Evolutionary conservation across 2,329 filamentous ascomycete genomes (phyloP).

Genomic region (Cadophora sp.): DNA sequence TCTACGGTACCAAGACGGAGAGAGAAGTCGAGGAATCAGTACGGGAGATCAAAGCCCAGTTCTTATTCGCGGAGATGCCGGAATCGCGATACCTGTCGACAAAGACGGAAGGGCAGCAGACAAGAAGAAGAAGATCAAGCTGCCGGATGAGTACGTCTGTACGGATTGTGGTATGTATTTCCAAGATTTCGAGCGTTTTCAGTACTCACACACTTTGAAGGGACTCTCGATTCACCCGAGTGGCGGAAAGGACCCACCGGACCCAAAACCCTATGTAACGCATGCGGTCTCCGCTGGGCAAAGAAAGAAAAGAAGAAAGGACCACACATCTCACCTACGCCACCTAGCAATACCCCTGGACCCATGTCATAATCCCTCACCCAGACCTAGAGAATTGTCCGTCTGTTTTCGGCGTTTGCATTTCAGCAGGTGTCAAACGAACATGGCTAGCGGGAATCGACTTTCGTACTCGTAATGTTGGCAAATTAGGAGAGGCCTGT

Average conservation of each 20-base stretch:
- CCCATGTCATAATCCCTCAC: conserved; percentile 5
- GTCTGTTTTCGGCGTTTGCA: conserved; percentile 7
- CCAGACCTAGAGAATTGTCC: background rate
- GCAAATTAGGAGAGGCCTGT: background rate
- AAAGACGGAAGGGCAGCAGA: conserved; percentile 74
- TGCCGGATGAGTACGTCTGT: conserved; percentile 88
- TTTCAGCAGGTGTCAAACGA: background rate
- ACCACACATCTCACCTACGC: conserved; percentile 17
- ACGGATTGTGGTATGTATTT: conserved; percentile 79
- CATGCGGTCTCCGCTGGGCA: conserved; percentile 80
- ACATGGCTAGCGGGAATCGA: too few relatives aligned
- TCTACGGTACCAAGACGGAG: conserved; percentile 84
- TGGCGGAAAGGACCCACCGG: conserved; percentile 95
- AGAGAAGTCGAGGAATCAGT: conserved; percentile 85
- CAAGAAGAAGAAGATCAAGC: conserved; percentile 87
- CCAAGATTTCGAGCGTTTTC: background rate
- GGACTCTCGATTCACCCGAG: conserved; percentile 89
- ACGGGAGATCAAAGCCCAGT: conserved; percentile 83
- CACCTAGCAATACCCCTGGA: conserved; percentile 18
- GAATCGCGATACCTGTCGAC: conserved; percentile 83
- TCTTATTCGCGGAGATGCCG: conserved; percentile 83
- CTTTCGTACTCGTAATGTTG: background rate
- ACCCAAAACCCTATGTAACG: conserved; percentile 95
- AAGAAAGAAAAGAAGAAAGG: conserved; percentile 80
- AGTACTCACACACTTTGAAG: conserved; percentile 46